Conservation (phyloP, 1,284 basidiomycete genomes). For the Ustilago curta region DNA sequence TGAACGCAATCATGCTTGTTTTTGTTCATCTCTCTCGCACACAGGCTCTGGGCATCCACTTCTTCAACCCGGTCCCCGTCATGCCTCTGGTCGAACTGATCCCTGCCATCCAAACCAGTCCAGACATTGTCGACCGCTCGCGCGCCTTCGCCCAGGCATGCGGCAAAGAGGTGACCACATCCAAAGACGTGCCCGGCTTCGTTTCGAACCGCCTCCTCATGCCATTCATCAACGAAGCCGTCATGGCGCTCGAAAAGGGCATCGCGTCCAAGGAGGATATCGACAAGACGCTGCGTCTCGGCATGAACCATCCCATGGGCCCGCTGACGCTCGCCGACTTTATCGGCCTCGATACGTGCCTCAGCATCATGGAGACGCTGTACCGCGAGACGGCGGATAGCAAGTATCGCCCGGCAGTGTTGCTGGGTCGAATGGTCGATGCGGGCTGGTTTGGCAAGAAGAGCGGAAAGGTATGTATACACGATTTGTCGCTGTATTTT, state of each 20-base stretch:
- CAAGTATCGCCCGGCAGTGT: constrained; percentile 93
- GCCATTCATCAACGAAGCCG: constrained; percentile 92
- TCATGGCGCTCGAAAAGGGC: constrained; percentile 92
- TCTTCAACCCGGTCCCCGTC: constrained; percentile 82
- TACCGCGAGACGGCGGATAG: constrained; percentile 83
- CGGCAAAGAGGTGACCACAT: constrained; percentile 75
- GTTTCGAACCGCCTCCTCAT: constrained; percentile 75
- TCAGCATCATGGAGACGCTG: constrained; percentile 63
- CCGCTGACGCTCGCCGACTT: constrained; percentile 72
- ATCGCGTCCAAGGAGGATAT: constrained; percentile 92
- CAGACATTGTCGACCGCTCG: constrained; percentile 81
- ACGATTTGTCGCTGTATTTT: too few relatives aligned
- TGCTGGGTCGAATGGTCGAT: constrained; percentile 94
- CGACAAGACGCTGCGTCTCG: constrained; percentile 89
- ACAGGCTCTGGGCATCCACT: constrained; percentile 78
- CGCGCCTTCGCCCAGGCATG: constrained; percentile 86
- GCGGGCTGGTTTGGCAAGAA: constrained; percentile 95
- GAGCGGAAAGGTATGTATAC: constrained; percentile 70
- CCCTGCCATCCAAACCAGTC: constrained; percentile 87
- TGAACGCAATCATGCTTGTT: neutral
- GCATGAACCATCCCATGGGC: constrained; percentile 97
- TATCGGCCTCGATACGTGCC: constrained; percentile 87
- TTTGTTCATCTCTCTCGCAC: neutral
- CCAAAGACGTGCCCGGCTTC: constrained; percentile 85
- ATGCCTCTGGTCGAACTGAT: constrained; percentile 93